phyloP scores from a whole-genome alignment of 495 filamentous ascomycete genomes.

The Penicillium lagena region DNA sequence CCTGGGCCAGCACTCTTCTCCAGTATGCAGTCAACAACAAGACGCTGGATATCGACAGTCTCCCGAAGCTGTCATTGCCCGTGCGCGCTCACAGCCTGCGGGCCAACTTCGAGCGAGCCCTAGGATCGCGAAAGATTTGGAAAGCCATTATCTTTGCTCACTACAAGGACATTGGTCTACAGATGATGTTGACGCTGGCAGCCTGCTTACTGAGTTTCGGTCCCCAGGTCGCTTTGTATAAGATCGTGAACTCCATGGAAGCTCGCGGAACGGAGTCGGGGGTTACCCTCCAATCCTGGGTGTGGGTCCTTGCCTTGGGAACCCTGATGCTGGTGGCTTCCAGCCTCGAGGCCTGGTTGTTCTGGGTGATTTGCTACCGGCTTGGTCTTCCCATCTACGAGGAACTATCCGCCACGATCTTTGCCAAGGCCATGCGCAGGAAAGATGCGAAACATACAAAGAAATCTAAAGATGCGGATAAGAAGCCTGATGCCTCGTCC shows the following conservation, averaged over 20 bases:
- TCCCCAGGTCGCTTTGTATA: conserved; percentile 63
- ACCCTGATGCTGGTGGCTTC: conserved; percentile 46
- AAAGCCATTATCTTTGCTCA: conserved; percentile 51
- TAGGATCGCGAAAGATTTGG: conserved; percentile 52
- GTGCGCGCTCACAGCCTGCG: conserved; percentile 24
- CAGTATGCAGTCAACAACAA: conserved; percentile 45
- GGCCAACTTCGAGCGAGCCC: conserved; percentile 43
- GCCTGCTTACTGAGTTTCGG: conserved; percentile 55
- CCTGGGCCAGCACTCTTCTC: conserved; percentile 54
- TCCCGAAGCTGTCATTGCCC: conserved; percentile 39
- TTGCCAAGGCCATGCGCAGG: conserved; percentile 69
- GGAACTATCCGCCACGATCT: conserved; percentile 66
- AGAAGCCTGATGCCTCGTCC: conserved; percentile 1
- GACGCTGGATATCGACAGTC: conserved; percentile 50
- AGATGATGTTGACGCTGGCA: conserved; percentile 47
- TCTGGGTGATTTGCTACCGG: conserved; percentile 60
- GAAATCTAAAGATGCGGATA: conserved; percentile 30
- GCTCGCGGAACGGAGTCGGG: conserved; percentile 25
- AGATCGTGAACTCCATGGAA: conserved; percentile 60
- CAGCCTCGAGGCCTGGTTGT: conserved; percentile 54
- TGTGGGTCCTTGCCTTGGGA: conserved; percentile 63
- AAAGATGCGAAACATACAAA: conserved; percentile 62
- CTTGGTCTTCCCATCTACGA: conserved; percentile 59
- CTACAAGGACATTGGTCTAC: conserved; percentile 42
- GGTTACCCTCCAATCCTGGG: conserved; percentile 45